Base-by-base conservation (phyloP, 805 yeast species). In the Maudiozyma pseudohumilis region DNA sequence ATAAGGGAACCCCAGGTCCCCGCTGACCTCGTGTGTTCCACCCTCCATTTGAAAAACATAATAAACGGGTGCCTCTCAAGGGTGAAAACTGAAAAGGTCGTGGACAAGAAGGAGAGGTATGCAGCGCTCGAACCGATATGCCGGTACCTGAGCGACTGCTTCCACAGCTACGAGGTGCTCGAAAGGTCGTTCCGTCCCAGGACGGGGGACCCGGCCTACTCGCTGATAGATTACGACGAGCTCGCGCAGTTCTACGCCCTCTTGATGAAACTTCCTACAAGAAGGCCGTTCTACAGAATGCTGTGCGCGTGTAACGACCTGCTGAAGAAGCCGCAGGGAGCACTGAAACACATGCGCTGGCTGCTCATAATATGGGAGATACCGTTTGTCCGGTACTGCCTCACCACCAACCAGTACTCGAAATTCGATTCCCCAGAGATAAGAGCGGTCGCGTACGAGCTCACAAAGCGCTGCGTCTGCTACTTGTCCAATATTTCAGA, bases 381-480 rank as follows among this genome's bases (percentile, higher is more conserved):
- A 22, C 95, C 95, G 0, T 64, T 71, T 5, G 56, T 83, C 6
- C 59, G 69, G 6, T 61, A 66, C 17, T 69, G 79, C 8, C 59
- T 75, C 13, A 38, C 31, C 4, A 56, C 66, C 32, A 58, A 44
- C 36, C 49, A 37, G 10, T 50, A 30, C 22, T 40, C 40, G n/a
- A 32, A 38, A 5, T 46, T 52, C 8, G 69, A 70, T 20, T 60
- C 70, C 0, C 69, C 72, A 0, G 82, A 75, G 45, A 65, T 80
- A 17, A 69, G 70, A 41, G 55, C 71, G 0, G 49, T 75, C 12
- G 70, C 80, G n/a, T 78, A 80, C 49, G 88, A 83, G 35, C 65
- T 88, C 4, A 53, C 79, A 18, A 83, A 82, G 51, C 65, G 87
- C 28, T 61, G 74, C 2, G 61, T 85, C 26, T 95, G 96, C 0